phyloP scores from a whole-genome alignment of 2,329 filamentous ascomycete species.

The Aotearoamyces nothofagi region DNA sequence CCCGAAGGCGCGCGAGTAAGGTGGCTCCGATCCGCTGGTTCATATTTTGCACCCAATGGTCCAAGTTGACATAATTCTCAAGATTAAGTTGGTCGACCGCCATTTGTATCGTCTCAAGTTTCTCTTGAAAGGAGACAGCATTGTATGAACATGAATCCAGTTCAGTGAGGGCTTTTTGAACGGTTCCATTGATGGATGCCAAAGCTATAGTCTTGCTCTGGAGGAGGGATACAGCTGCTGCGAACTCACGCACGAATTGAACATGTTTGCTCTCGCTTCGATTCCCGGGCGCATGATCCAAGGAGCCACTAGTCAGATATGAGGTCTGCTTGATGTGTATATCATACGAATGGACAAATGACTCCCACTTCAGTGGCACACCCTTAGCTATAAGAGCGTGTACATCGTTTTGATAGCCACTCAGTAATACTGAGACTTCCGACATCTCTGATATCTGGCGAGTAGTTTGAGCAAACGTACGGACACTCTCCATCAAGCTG shows the following conservation, averaged over 20 bases:
- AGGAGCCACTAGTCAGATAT: slow-evolving; percentile 39
- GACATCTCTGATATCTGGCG: slow-evolving; percentile 74
- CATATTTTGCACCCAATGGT: slow-evolving; percentile 76
- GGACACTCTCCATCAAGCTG: slow-evolving; percentile 96
- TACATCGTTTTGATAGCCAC: slow-evolving; percentile 83
- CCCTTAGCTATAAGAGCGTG: slow-evolving; percentile 74
- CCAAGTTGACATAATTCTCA: slow-evolving; percentile 88
- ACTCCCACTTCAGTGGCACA: slow-evolving; percentile 87
- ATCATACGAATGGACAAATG: slow-evolving; percentile 94
- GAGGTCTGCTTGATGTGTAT: slow-evolving; percentile 57
- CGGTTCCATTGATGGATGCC: slow-evolving; percentile 61
- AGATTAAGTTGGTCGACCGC: slow-evolving; percentile 93
- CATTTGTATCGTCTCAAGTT: slow-evolving; percentile 74
- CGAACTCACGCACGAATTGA: slow-evolving; percentile 90
- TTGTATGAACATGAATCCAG: slow-evolving; percentile 77
- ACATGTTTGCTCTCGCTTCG: slow-evolving; percentile 82
- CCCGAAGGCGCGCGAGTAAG: slow-evolving; percentile 67
- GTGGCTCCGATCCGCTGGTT: slow-evolving; percentile 75
- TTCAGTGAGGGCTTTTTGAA: slow-evolving; percentile 70
- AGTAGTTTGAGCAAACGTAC: slow-evolving; percentile 78
- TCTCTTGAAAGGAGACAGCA: slow-evolving; percentile 59
- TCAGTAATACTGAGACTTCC: slow-evolving; percentile 74
- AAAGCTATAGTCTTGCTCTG: slow-evolving; percentile 77
- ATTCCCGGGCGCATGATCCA: slow-evolving; percentile 41
- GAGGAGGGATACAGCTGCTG: slow-evolving; percentile 69